Conservation (phyloP, 305 asterid species). For the Nicotiana rustica region DNA sequence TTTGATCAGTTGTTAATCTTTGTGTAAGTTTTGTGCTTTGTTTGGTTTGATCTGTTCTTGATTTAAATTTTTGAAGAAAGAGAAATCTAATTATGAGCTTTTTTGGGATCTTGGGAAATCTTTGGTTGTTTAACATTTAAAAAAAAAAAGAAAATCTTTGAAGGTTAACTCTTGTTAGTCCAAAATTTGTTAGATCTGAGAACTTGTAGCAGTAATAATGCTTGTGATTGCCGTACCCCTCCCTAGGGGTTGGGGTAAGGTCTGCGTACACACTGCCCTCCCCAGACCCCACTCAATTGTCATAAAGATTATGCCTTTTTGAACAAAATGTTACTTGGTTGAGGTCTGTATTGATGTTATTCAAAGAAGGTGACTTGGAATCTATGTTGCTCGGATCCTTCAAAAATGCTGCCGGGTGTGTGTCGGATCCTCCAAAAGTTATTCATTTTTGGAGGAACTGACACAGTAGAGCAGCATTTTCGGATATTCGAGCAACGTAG, state of each 20-base stretch:
- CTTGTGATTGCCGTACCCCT: too few species aligned
- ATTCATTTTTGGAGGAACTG: too few species aligned
- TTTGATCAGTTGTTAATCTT: not conserved
- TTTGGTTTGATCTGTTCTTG: not conserved
- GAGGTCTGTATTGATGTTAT: not conserved
- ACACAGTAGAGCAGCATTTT: too few species aligned
- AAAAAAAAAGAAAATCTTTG: not conserved
- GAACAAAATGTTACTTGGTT: not conserved
- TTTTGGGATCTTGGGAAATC: constrained; percentile 4
- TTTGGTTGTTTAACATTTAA: not conserved
- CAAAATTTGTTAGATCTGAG: not conserved
- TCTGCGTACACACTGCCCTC: too few species aligned
- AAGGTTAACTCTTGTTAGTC: not conserved
- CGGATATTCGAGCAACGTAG: too few species aligned
- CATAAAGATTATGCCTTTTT: not conserved
- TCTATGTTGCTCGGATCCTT: too few species aligned
- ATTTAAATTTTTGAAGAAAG: not conserved
- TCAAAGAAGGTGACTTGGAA: not conserved
- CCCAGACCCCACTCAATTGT: not conserved
- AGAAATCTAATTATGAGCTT: not conserved
- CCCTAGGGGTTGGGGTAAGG: too few species aligned
- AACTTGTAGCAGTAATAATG: not conserved
- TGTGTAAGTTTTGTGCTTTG: not conserved
- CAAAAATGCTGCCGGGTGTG: too few species aligned
- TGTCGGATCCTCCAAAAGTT: too few species aligned